A percentile compares a stretch with the other conserved stretches of the same genome.
Evolutionary conservation across 768 basidiomycete species (phyloP).

Genomic region (Rhodotorula paludigena): DNA sequence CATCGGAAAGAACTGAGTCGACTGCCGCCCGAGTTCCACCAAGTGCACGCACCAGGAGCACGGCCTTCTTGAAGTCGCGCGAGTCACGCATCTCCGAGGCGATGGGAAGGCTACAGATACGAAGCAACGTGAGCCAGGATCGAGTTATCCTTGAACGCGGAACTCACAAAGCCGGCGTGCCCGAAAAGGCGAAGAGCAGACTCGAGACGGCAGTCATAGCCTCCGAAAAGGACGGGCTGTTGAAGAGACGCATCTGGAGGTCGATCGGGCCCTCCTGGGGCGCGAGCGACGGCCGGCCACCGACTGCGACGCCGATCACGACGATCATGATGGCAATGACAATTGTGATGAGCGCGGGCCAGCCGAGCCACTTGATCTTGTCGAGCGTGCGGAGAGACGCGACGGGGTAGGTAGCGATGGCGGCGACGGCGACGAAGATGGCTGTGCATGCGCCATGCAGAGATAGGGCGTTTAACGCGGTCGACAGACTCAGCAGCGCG

Average conservation of each 20-base stretch:
- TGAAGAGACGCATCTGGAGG: slow-evolving; percentile 35
- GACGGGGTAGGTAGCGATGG: slow-evolving; percentile 40
- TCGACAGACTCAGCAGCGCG: slow-evolving; percentile 45
- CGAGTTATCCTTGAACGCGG: background rate
- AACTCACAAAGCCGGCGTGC: slow-evolving; percentile 4
- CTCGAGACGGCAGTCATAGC: slow-evolving; percentile 46
- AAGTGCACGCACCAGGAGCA: no score
- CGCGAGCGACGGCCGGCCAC: slow-evolving; percentile 42
- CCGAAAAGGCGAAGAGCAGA: slow-evolving; percentile 43
- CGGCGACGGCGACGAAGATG: slow-evolving; percentile 45
- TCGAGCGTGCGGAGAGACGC: slow-evolving; percentile 45
- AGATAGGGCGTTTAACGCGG: slow-evolving; percentile 48
- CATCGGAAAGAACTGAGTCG: no score
- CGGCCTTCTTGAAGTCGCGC: slow-evolving; percentile 43
- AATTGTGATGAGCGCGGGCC: slow-evolving; percentile 40
- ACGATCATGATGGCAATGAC: slow-evolving; percentile 37
- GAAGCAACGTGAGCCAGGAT: background rate
- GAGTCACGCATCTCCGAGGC: slow-evolving; percentile 47
- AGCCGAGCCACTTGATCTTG: slow-evolving; percentile 44
- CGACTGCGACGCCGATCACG: slow-evolving; percentile 39
- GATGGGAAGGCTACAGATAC: slow-evolving; percentile 36
- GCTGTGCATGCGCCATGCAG: slow-evolving; percentile 47
- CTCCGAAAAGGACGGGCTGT: slow-evolving; percentile 26
- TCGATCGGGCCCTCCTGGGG: slow-evolving; percentile 41
- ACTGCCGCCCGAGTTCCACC: no score